A percentile compares a stretch with the other conserved stretches of the same genome.
These are phyloP conservation scores for Mixia osmundae DNA, from an alignment of 1,284 basidiomycete species.

Conservation along the genomic window DNA sequence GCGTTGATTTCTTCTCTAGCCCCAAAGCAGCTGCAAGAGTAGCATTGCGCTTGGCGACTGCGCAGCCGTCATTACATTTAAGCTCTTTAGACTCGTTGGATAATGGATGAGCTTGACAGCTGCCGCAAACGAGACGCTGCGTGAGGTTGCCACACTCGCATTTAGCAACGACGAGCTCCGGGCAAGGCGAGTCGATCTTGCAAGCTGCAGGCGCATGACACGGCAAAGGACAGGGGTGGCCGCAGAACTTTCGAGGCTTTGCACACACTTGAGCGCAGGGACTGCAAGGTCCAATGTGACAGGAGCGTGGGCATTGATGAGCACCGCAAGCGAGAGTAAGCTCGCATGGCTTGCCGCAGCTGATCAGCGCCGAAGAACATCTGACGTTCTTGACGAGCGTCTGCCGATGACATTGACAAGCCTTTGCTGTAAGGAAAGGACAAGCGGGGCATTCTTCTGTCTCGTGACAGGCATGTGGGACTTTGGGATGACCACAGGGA, in stretches of 20 bases:
- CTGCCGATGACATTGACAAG: conserved; percentile 61
- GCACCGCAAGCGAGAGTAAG: conserved; percentile 54
- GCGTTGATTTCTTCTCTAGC: conserved; percentile 29
- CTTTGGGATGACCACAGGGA: conserved; percentile 52
- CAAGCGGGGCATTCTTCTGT: conserved; percentile 54
- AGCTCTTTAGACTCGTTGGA: conserved; percentile 32
- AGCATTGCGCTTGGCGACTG: conserved; percentile 57
- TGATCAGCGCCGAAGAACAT: conserved; percentile 60
- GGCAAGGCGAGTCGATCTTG: conserved; percentile 51
- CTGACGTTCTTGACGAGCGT: conserved; percentile 35
- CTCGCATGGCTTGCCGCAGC: conserved; percentile 56
- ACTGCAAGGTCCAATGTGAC: conserved; percentile 58
- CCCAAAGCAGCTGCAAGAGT: conserved; percentile 66
- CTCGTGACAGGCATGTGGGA: conserved; percentile 57
- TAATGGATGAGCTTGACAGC: conserved; percentile 23
- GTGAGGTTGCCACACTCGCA: conserved; percentile 48
- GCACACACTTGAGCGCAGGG: conserved; percentile 48
- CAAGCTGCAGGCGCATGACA: conserved; percentile 73
- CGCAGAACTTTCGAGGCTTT: conserved; percentile 51
- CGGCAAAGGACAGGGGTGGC: conserved; percentile 42
- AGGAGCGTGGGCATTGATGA: conserved; percentile 53
- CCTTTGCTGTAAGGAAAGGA: conserved; percentile 45
- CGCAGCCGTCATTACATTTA: conserved; percentile 47
- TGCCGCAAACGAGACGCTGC: background rate
- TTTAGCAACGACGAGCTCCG: conserved; percentile 26